These are phyloP conservation scores for Zymoseptoria ardabiliae DNA, from an alignment of 2,329 filamentous ascomycete genomes.

Conservation along the genomic window DNA sequence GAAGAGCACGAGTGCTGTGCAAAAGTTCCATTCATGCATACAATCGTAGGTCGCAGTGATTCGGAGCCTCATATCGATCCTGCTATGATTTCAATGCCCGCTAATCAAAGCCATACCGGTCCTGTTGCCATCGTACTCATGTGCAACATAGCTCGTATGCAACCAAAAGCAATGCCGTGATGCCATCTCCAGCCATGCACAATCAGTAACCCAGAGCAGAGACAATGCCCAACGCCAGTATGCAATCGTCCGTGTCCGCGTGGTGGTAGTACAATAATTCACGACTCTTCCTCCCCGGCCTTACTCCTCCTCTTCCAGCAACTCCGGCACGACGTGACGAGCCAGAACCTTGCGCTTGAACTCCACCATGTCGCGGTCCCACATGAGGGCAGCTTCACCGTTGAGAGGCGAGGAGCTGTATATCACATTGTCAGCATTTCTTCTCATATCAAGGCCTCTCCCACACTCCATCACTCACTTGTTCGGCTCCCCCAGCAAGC, in stretches of 20 bases:
- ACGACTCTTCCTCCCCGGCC: background rate
- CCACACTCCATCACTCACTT: conserved; percentile 60
- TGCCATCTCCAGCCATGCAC: background rate
- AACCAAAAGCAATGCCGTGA: conserved; percentile 4
- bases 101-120: background rate
- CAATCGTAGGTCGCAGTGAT: background rate
- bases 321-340: conserved; percentile 46
- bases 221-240: background rate
- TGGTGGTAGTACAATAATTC: no score
- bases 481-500: conserved; percentile 91
- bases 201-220: background rate
- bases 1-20: background rate
- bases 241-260: background rate
- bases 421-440: conserved; percentile 6
- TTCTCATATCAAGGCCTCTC: background rate
- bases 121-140: background rate
- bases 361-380: conserved; percentile 80
- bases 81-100: background rate
- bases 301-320: conserved; percentile 40
- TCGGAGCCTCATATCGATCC: background rate
- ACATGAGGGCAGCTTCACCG: conserved; percentile 90
- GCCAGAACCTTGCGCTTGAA: conserved; percentile 72
- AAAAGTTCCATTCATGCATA: background rate
- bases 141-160: background rate
- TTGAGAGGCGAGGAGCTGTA: conserved; percentile 84